Conservation (phyloP, 2,329 filamentous ascomycete species). For the Pestalotiopsis sp. region DNA sequence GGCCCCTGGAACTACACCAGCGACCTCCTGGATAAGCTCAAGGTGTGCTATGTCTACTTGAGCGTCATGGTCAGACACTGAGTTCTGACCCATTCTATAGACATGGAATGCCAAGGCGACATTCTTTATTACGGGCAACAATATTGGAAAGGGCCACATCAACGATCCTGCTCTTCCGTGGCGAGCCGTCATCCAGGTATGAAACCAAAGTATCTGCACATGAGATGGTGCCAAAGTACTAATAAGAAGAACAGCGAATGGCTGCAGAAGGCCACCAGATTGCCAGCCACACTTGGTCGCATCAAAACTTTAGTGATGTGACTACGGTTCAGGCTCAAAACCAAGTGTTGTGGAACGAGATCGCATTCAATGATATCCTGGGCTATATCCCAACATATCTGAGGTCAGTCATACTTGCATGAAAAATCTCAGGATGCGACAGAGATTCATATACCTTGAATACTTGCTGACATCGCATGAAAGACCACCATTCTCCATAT, state of each 20-base stretch:
- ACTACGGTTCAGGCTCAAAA: conserved; percentile 31
- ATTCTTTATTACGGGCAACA: conserved; percentile 63
- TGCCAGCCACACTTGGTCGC: conserved; percentile 37
- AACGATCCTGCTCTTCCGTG: conserved; percentile 43
- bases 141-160: conserved; percentile 53
- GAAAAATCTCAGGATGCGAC: not conserved
- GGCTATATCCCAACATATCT: conserved; percentile 37
- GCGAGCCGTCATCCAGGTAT: conserved; percentile 32
- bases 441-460: not conserved
- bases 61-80: not conserved
- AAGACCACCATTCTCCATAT: conserved; percentile 36
- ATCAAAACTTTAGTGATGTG: conserved; percentile 35
- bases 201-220: not conserved
- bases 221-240: not conserved
- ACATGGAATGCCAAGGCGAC: conserved; percentile 62
- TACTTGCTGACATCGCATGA: not conserved
- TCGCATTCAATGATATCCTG: conserved; percentile 36
- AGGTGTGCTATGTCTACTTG: conserved; percentile 21
- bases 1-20: conserved; percentile 63
- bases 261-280: conserved; percentile 37
- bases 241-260: conserved; percentile 28
- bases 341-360: conserved; percentile 37
- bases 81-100: conserved; percentile 29
- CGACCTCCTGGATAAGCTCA: conserved; percentile 57
- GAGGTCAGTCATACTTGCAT: conserved; percentile 25